Base-by-base conservation (phyloP, 179 eudicot species). In the Monotropa hypopitys region DNA sequence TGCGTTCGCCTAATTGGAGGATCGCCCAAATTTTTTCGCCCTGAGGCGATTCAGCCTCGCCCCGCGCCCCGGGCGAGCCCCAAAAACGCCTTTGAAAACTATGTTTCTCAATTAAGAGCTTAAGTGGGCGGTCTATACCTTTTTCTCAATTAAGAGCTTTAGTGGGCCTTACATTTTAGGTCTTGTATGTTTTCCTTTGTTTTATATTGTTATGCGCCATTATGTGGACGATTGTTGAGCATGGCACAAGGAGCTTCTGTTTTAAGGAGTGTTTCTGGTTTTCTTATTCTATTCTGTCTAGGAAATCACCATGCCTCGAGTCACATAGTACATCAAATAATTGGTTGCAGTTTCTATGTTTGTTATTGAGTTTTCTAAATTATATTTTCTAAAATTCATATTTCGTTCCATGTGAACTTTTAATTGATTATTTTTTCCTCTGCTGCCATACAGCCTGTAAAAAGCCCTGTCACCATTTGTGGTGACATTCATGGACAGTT, bases 401-500 rank as follows among this genome's bases (percentile, higher is more conserved):
- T 38, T 33, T 2, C 26, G 20, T 42, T 5, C 32, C 4, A 5
- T 32, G 20, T 62, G 59, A 62, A 8, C 32, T 21, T n/a, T 53
- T 28, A 3, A 56, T n/a, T 67, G 18, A 12, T 42, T 72, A 2
- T 28, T 5, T 32, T 38, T 61, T 76, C 45, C 45, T 7, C 68
- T 80, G 20, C 72, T 77, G 38, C 32, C 73, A 26, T 85, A 90
- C 92, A 93, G 97, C 98, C 98, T 18, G 97, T 93, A 74, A 93
- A 88, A 83, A 89, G 98, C 85, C 98, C 97, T 76, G 98, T 93
- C 72, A 93, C 98, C 28, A 93, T 93, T 53, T 93, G 98, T 87
- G 98, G 98, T 79, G 98, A 93, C 57, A 90, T 93, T 80, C 98
- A 93, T 78, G 98, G 98, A 46, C 97, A 93, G 78, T 93, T 93